Evolutionary conservation across 1,284 basidiomycete genomes (phyloP).

Genomic region (Ceratobasidium sp.): DNA sequence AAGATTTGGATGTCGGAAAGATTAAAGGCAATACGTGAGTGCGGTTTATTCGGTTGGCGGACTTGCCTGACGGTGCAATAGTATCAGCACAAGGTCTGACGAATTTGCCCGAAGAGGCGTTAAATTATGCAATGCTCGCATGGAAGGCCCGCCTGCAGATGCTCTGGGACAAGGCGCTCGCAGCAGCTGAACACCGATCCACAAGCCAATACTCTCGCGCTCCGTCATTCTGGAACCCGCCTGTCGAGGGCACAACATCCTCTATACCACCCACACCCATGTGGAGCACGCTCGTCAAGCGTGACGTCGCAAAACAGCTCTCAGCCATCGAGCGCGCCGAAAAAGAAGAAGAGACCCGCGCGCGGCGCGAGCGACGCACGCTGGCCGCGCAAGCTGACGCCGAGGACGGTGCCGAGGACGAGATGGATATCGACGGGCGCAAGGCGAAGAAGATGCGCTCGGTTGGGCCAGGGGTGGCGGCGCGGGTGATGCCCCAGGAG

Average conservation of each 20-base stretch:
- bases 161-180: constrained; percentile 76
- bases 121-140: constrained; percentile 83
- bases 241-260: constrained; percentile 32
- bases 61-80: constrained; percentile 14
- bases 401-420: constrained; percentile 53
- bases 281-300: constrained; percentile 81
- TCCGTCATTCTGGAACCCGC: constrained; percentile 70
- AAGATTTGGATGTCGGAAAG: constrained; percentile 62
- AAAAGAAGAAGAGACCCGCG: constrained; percentile 81
- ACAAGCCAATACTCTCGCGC: constrained; percentile 78
- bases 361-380: constrained; percentile 79
- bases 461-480: constrained; percentile 84
- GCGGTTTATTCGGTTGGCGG: not conserved
- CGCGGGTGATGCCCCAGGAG: constrained; percentile 88
- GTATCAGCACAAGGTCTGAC: constrained; percentile 49
- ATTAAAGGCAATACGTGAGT: constrained; percentile 55
- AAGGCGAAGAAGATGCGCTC: constrained; percentile 85
- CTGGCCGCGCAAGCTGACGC: constrained; percentile 53
- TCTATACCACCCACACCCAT: constrained; percentile 65
- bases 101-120: constrained; percentile 73
- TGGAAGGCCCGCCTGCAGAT: constrained; percentile 80
- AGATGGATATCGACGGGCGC: constrained; percentile 63
- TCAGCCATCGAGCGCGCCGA: constrained; percentile 79
- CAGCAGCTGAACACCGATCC: constrained; percentile 76
- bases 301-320: constrained; percentile 81